These are phyloP conservation scores for Backusella westeae DNA, from an alignment of 192 early-diverging fungal species.

Conservation along the genomic window DNA sequence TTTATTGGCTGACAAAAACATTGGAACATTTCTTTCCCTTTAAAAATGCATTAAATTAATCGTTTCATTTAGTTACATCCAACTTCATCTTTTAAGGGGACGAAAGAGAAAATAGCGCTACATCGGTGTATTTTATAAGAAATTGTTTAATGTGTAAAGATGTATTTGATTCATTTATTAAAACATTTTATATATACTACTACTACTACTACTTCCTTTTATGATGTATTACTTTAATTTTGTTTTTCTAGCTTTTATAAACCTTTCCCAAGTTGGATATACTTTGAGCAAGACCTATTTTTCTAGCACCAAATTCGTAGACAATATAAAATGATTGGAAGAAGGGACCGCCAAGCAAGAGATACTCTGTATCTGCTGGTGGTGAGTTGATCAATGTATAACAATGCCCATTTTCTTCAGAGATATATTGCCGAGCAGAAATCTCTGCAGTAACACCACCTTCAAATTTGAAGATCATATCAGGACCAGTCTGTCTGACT, in stretches of 20 bases:
- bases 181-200: background rate
- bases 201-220: background rate
- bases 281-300: background rate
- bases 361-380: background rate
- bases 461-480: background rate
- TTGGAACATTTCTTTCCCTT: background rate
- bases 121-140: too few species aligned
- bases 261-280: background rate
- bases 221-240: background rate
- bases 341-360: background rate
- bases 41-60: background rate
- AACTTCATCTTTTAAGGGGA: background rate
- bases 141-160: background rate
- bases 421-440: background rate
- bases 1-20: too few species aligned
- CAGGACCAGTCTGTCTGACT: background rate
- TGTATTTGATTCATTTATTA: background rate
- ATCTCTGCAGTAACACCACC: background rate
- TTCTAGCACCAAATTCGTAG: background rate
- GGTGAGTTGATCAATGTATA: background rate
- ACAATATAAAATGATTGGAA: constrained; percentile 1
- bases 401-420: background rate
- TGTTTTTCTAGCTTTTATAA: background rate
- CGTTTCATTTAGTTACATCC: background rate
- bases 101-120: background rate